A percentile compares a stretch with the other conserved stretches of the same genome.
Evolutionary conservation across 768 basidiomycete species (phyloP).

Genomic region (Strobilomyces confusus): DNA sequence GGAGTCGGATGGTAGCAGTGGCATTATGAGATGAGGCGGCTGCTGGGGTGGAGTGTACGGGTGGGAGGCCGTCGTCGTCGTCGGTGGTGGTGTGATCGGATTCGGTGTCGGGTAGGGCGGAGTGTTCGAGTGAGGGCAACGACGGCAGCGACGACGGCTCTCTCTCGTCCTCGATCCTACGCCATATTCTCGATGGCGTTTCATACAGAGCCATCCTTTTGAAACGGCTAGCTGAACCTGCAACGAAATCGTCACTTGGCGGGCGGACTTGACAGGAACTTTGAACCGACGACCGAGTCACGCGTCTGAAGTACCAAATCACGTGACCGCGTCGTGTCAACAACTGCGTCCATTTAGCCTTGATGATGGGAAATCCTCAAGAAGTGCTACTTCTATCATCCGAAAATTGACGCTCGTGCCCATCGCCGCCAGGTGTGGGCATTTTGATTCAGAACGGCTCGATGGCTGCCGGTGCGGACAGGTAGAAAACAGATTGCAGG

Average conservation of each 20-base stretch:
- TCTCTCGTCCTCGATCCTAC: conserved; percentile 72
- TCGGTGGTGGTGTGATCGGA: conserved; percentile 36
- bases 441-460: too few relatives aligned
- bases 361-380: too few relatives aligned
- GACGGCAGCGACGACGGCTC: conserved; percentile 85
- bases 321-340: conserved; percentile 1
- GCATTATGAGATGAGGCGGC: conserved; percentile 46
- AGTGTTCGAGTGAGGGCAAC: conserved; percentile 67
- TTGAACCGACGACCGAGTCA: background rate
- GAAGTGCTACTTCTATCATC: too few relatives aligned
- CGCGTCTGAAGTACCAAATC: background rate
- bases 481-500: too few relatives aligned
- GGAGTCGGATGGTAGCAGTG: conserved; percentile 46
- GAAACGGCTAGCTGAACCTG: background rate
- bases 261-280: background rate
- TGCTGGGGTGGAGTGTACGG: conserved; percentile 66
- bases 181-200: conserved; percentile 82
- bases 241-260: background rate
- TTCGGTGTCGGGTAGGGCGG: conserved; percentile 38
- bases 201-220: conserved; percentile 54
- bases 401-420: too few relatives aligned
- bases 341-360: too few relatives aligned
- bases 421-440: too few relatives aligned
- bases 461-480: too few relatives aligned
- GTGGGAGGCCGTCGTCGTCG: conserved; percentile 43